phyloP scores from a whole-genome alignment of 1,139 yeast species.

The Geotrichum australiense region DNA sequence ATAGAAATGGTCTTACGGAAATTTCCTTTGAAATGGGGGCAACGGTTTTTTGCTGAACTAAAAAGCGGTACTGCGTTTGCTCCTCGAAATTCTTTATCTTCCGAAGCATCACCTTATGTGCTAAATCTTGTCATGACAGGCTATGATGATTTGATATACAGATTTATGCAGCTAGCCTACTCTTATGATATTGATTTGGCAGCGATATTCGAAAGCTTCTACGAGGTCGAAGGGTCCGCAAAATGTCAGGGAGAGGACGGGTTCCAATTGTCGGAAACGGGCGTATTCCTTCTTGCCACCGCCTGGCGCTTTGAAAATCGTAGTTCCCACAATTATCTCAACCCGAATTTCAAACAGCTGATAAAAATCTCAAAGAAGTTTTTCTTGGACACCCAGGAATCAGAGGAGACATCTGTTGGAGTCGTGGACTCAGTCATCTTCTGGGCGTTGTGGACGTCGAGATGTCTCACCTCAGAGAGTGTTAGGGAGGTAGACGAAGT shows the following conservation, averaged over 20 bases:
- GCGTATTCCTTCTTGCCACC: constrained; percentile 32
- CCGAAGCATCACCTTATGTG: constrained; percentile 22
- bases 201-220: constrained; percentile 32
- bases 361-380: constrained; percentile 20
- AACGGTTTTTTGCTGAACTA: constrained; percentile 30
- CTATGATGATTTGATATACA: constrained; percentile 36
- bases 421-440: constrained; percentile 38
- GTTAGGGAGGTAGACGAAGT: constrained; percentile 25
- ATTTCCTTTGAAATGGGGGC: constrained; percentile 30
- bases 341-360: constrained; percentile 23
- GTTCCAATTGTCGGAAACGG: constrained; percentile 26
- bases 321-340: constrained; percentile 16
- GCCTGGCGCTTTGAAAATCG: constrained; percentile 29
- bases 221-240: constrained; percentile 9
- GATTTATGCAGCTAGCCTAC: constrained; percentile 48
- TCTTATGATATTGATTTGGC: constrained; percentile 59
- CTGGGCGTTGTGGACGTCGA: constrained; percentile 40
- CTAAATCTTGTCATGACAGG: constrained; percentile 24
- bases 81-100: constrained; percentile 11
- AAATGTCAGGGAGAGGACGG: constrained; percentile 12
- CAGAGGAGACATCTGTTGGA: constrained; percentile 35
- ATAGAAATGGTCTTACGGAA: constrained; percentile 38
- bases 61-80: constrained; percentile 24
- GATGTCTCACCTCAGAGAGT: constrained; percentile 29
- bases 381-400: constrained; percentile 19